Percentiles rank a stretch among this genome's conserved stretches.
Conservation (phyloP, 1,139 yeast genomes). For the Wickerhamomyces sp. region DNA sequence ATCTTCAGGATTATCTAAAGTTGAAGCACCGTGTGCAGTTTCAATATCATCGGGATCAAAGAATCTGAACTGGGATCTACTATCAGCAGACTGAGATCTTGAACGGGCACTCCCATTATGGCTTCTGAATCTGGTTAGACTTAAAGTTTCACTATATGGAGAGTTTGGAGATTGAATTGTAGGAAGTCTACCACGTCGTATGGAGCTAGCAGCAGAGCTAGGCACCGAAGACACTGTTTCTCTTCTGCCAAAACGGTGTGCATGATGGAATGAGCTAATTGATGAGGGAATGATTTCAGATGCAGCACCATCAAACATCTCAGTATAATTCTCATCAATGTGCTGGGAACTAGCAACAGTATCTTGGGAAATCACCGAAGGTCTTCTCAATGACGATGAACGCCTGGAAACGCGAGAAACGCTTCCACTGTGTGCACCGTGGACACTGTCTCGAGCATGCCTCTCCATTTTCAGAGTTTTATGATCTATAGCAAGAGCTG, state of each 20-base stretch:
- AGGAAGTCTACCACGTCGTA: constrained; percentile 26
- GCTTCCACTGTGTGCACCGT: neutral
- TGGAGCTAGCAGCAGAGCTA: constrained; percentile 25
- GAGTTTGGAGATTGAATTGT: constrained; percentile 28
- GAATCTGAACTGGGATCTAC: constrained; percentile 49
- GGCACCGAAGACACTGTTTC: constrained; percentile 26
- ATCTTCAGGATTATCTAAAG: constrained; percentile 56
- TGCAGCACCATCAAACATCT: constrained; percentile 88
- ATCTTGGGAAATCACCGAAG: constrained; percentile 10
- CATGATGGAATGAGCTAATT: constrained; percentile 81
- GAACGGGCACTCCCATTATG: constrained; percentile 27
- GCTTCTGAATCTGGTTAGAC: constrained; percentile 20
- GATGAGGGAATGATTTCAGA: constrained; percentile 89
- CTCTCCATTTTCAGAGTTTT: no score
- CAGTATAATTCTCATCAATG: constrained; percentile 38
- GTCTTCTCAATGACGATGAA: constrained; percentile 15
- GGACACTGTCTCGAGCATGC: neutral
- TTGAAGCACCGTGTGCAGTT: constrained; percentile 83
- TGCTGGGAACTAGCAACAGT: constrained; percentile 3
- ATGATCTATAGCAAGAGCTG: no score
- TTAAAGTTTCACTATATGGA: constrained; percentile 22
- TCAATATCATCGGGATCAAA: constrained; percentile 82
- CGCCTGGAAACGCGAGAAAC: constrained; percentile 2
- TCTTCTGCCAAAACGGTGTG: constrained; percentile 42
- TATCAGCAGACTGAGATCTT: constrained; percentile 28